These are phyloP conservation scores for Neurospora sp. DNA, from an alignment of 495 filamentous ascomycete species.

Conservation along the genomic window DNA sequence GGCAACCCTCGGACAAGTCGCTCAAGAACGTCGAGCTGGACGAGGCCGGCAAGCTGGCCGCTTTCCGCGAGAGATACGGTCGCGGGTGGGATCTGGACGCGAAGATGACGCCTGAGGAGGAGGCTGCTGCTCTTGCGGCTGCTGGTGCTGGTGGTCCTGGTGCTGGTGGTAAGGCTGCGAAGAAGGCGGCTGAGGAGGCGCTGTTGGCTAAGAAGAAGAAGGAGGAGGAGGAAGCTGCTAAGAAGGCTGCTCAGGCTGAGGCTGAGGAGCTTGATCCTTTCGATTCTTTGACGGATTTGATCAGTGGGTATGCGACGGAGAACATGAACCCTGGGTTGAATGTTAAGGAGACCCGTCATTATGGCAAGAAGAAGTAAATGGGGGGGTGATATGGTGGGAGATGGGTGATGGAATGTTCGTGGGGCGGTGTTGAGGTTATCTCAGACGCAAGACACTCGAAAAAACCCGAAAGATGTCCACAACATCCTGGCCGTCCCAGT, in stretches of 20 bases:
- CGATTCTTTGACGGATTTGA: conserved; percentile 60
- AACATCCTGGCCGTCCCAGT: neutral
- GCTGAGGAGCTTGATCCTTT: conserved; percentile 14
- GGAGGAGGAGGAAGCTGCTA: conserved; percentile 14
- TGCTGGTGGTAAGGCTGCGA: conserved; percentile 9
- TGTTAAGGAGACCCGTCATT: conserved; percentile 13
- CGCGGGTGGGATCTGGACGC: conserved; percentile 57
- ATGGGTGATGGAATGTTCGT: neutral
- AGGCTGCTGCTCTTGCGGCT: conserved; percentile 12
- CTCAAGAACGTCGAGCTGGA: conserved; percentile 85
- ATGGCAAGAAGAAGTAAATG: conserved; percentile 20
- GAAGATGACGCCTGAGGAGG: conserved; percentile 3
- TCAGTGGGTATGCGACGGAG: conserved; percentile 49
- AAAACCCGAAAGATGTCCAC: neutral
- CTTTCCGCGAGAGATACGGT: conserved; percentile 79
- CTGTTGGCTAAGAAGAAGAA: neutral
- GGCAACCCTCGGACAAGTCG: conserved; percentile 74
- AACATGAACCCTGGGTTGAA: conserved; percentile 15
- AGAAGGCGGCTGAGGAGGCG: conserved; percentile 2
- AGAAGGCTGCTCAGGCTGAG: conserved; percentile 23
- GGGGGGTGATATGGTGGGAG: neutral
- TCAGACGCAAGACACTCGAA: neutral
- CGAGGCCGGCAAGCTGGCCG: conserved; percentile 81
- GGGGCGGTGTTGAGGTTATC: neutral
- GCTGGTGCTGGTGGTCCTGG: conserved; percentile 9